Percentiles rank a stretch among this genome's conserved stretches.
phyloP scores from a whole-genome alignment of 1,284 basidiomycete genomes.

The Irpex sp. region DNA sequence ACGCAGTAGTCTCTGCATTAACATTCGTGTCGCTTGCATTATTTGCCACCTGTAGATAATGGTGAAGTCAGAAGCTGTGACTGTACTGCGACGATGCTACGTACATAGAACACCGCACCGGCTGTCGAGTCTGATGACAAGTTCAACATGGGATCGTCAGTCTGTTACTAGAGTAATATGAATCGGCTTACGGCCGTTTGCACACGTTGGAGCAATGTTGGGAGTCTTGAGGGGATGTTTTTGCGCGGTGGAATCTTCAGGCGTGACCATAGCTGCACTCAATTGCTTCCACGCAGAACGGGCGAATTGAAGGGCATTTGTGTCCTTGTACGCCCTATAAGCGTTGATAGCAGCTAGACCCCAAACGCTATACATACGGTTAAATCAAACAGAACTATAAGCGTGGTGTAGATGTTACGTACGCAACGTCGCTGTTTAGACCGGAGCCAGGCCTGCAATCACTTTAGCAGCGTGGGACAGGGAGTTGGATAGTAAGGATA shows the following conservation, averaged over 20 bases:
- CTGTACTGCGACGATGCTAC: background rate
- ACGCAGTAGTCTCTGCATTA: background rate
- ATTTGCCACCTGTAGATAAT: background rate
- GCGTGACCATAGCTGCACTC: background rate
- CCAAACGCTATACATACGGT: background rate
- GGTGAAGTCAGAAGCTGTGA: background rate
- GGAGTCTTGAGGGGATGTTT: background rate
- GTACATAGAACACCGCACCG: constrained; percentile 6
- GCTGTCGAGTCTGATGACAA: constrained; percentile 1
- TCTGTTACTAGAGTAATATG: background rate
- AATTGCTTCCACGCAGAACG: background rate
- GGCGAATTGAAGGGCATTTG: background rate
- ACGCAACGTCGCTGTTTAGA: background rate
- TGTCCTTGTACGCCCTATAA: constrained; percentile 4
- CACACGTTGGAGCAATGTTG: background rate
- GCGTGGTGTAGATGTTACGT: background rate
- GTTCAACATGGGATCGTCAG: background rate
- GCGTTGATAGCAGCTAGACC: constrained; percentile 3
- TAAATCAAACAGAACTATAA: background rate
- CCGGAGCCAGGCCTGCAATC: background rate
- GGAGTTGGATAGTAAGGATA: background rate
- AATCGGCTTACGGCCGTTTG: background rate
- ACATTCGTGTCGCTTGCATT: background rate
- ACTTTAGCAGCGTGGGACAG: background rate
- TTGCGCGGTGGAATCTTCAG: background rate